These are phyloP conservation scores for Cladosporium sphaerospermum DNA, from an alignment of 2,329 filamentous ascomycete genomes.

Conservation along the genomic window DNA sequence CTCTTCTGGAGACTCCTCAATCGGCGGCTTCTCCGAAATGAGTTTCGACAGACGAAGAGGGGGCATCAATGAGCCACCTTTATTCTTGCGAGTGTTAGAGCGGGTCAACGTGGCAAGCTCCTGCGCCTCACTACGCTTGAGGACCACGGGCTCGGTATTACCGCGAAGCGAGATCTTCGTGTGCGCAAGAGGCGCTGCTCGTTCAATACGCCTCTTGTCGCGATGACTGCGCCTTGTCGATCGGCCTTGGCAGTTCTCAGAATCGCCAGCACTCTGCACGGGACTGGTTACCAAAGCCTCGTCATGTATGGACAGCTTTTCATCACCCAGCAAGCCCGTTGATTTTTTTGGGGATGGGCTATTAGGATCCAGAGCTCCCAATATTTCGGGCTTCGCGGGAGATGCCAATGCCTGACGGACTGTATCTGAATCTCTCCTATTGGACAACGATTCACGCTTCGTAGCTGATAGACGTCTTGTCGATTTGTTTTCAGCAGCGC, in stretches of 20 bases:
- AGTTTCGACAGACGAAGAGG: conserved; percentile 39
- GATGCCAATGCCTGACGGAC: conserved; percentile 43
- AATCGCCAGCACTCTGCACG: background rate
- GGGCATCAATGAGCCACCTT: conserved; percentile 40
- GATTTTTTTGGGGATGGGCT: conserved; percentile 36
- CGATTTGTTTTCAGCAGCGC: conserved; percentile 43
- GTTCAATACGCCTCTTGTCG: conserved; percentile 8
- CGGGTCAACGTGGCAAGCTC: conserved; percentile 40
- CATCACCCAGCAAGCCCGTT: background rate
- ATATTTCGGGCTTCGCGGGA: conserved; percentile 34
- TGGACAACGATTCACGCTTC: conserved; percentile 38
- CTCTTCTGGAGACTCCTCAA: conserved; percentile 8
- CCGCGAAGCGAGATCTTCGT: conserved; percentile 41
- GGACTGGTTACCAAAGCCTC: background rate
- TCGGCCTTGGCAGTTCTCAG: background rate
- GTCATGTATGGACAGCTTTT: background rate
- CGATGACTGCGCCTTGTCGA: conserved; percentile 14
- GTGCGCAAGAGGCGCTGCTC: conserved; percentile 6
- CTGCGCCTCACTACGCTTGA: conserved; percentile 45
- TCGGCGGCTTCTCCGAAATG: conserved; percentile 3
- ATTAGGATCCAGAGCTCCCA: conserved; percentile 44
- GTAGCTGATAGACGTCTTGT: conserved; percentile 21
- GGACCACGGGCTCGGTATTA: conserved; percentile 34
- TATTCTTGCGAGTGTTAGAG: conserved; percentile 47
- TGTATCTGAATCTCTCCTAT: conserved; percentile 42